A percentile compares a stretch with the other conserved stretches of the same genome.
Conservation (phyloP, 129 eudicot genomes). For the Flaveria trinervia region DNA sequence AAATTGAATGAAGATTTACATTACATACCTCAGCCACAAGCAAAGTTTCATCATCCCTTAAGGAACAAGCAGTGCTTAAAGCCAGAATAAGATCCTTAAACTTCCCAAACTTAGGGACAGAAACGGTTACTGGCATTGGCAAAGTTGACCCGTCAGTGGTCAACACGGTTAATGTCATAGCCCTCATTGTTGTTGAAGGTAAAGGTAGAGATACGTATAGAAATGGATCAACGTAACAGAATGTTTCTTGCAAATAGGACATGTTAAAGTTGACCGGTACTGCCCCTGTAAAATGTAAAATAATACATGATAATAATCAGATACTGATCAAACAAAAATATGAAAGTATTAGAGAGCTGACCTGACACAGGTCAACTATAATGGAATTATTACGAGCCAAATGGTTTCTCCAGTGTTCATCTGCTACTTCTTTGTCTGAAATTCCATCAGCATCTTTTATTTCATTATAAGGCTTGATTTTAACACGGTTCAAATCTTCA, state of each 20-base stretch:
- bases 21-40: constrained; percentile 72
- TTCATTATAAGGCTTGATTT: constrained; percentile 67
- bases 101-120: constrained; percentile 62
- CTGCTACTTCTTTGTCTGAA: constrained; percentile 70
- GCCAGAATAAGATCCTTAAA: constrained; percentile 72
- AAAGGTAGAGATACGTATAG: constrained; percentile 84
- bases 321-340: constrained; percentile 9
- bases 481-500: constrained; percentile 90
- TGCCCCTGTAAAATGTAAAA: constrained; percentile 62
- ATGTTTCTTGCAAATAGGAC: constrained; percentile 76
- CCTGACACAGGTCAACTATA: constrained; percentile 75
- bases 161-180: constrained; percentile 78
- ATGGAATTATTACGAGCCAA: constrained; percentile 80
- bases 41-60: constrained; percentile 69
- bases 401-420: constrained; percentile 82
- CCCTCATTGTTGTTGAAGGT: constrained; percentile 70
- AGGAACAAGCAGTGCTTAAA: constrained; percentile 50
- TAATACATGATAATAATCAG: not conserved
- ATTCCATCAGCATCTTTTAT: constrained; percentile 54
- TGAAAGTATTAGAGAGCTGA: constrained; percentile 35
- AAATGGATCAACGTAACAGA: constrained; percentile 84
- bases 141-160: constrained; percentile 63
- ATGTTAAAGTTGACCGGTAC: constrained; percentile 70
- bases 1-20: constrained; percentile 1
- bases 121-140: constrained; percentile 64